Conservation (phyloP, 208 protist genomes). For the Vickermania ingenoplastis region DNA sequence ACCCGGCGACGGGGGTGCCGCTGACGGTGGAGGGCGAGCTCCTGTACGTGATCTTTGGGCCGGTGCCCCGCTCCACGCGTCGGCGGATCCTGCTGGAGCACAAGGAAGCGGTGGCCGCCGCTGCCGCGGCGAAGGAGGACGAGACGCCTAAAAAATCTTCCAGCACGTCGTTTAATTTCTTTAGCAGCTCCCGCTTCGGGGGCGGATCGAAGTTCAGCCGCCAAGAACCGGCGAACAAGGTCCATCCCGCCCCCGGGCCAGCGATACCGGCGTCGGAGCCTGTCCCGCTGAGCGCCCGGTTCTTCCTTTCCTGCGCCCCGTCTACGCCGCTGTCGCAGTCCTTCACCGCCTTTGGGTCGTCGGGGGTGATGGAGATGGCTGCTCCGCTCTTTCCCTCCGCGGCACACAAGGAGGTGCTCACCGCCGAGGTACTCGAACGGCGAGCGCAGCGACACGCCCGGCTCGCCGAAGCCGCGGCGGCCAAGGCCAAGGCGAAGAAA, state of each 20-base stretch:
- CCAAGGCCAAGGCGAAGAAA: background rate
- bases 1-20: slow-evolving; percentile 4
- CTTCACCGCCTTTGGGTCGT: background rate
- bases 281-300: background rate
- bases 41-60: slow-evolving; percentile 7
- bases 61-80: background rate
- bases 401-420: background rate
- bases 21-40: slow-evolving; percentile 15
- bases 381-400: background rate
- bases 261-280: background rate
- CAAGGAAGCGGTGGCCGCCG: background rate
- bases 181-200: background rate
- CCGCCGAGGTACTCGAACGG: background rate
- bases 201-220: background rate
- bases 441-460: background rate
- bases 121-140: background rate
- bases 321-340: background rate
- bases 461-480: background rate
- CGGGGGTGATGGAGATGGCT: background rate
- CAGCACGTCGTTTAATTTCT: background rate
- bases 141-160: background rate
- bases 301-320: background rate
- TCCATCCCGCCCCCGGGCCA: background rate
- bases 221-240: background rate
- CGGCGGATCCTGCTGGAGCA: background rate